Base-by-base conservation (phyloP, 352 stramenopile species). In the Globisporangium rhizosaccharum region DNA sequence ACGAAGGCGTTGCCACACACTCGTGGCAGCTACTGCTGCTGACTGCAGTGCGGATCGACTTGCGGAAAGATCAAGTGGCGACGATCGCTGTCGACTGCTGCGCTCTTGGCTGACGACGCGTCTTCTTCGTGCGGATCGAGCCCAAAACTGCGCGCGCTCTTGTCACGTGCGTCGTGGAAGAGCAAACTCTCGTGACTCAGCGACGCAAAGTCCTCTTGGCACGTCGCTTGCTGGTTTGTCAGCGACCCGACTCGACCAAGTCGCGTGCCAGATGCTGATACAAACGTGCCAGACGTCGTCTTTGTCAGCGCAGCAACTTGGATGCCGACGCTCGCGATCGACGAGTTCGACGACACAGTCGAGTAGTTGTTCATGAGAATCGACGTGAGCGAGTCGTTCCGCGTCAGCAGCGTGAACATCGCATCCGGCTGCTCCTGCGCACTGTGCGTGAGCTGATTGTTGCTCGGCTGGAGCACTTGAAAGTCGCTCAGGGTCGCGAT, bases 221-320 rank as follows among this genome's bases (percentile, higher is more conserved):
- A 25, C 2, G 12, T 15, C 37, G 30, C 30, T 36, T 53, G 26
- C 23, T 63, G 57, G 30, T 58, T 58, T 26, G 51, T 54, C 12
- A 30, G 57, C 41, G 57, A 53, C n/a, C 26, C 42, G 18, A 45
- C 37, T 1, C 12, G 28, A n/a, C 15, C 26, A 39, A 57, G 42
- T 4, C 33, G 51, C 18, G 51, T 57, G 18, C 42, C 49, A 10
- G 57, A 59, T 14, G 53, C 28, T 9, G 57, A 46, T 39, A 57
- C 51, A 50, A 53, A 57, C 17, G 30, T 52, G 2, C 57, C 57
- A 4, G 57, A 57, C 28, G 17, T 9, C 11, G 37, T 55, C 20
- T 63, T 57, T 11, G 49, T 57, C 26, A 63, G 57, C n/a, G 57
- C 57, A 23, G 57, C 50, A 14, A 63, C 41, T 57, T 63, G 49